Base-by-base conservation (phyloP, 2,329 filamentous ascomycete species). In the Malbranchea cinnamomea region DNA sequence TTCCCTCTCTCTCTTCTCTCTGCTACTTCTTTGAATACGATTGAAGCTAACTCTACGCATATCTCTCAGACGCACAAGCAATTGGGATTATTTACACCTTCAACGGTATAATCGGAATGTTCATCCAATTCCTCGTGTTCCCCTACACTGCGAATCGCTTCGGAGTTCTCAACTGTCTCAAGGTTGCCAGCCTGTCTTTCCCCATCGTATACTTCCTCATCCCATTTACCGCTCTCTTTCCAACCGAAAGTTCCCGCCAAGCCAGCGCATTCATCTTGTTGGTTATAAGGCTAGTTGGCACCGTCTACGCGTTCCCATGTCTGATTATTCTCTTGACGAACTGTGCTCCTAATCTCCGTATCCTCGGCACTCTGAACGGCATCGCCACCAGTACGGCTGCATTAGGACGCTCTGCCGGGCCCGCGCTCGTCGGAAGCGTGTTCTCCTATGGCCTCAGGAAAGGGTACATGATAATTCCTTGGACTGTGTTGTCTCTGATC, bases 281-380 rank as follows among this genome's bases (percentile, higher is more conserved):
- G 62, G 54, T 81, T 23, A 42, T 75, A 44, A 91, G 92, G 51
- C 76, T 78, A 6, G 67, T 79, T 32, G 71, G 68, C 22, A 73
- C 75, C 35, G 89, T 91, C 39, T 77, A 94, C 45, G 78, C 78
- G 1, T 94, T 94, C 50, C 87, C 89, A 0, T 89, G 81, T 45
- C 77, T 71, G 15, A 92, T 82, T 4, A 94, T 95, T 42, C 63
- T 95, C 27, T 67, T 95, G 21, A 94, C 85, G 16, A 94, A 94
- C 55, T 82, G 77, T 6, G 83, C 83, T 4, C 57, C 65, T 1
- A 84, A 77, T 32, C 59, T 93, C 10, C 62, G 68, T 24, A 70
- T 92, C 6, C 67, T 95, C 4, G 85, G 84, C 1, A 94, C 85
- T 0, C 59, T 95, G 32, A 95, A 95, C 46, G 89, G 87, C 2